Evolutionary conservation across 1,139 yeast genomes (phyloP).

Genomic region (Kluyveromyces sp.): DNA sequence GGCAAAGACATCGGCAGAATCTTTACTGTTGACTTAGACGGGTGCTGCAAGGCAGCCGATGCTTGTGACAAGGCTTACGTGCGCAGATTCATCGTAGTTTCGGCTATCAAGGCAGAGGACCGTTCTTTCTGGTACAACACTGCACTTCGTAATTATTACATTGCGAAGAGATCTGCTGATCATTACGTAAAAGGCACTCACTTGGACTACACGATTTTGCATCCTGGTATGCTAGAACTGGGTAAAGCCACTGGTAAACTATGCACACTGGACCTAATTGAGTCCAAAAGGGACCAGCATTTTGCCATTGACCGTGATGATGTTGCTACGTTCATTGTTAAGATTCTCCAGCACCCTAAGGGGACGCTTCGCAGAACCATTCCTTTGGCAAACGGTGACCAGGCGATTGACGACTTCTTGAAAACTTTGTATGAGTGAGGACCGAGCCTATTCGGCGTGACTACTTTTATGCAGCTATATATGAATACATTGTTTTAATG

Average conservation of each 20-base stretch:
- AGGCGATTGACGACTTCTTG: slow-evolving; percentile 26
- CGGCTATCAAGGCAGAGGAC: slow-evolving; percentile 50
- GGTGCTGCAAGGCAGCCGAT: slow-evolving; percentile 52
- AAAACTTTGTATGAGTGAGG: slow-evolving; percentile 10
- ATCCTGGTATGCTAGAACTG: slow-evolving; percentile 42
- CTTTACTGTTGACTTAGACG: slow-evolving; percentile 54
- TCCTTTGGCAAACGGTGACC: slow-evolving; percentile 32
- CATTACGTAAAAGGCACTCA: slow-evolving; percentile 36
- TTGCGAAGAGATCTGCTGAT: slow-evolving; percentile 53
- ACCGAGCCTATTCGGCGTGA: background rate
- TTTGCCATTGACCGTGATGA: slow-evolving; percentile 25
- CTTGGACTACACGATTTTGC: slow-evolving; percentile 48
- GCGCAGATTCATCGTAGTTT: slow-evolving; percentile 45
- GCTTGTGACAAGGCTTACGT: slow-evolving; percentile 45
- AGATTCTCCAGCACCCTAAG: slow-evolving; percentile 23
- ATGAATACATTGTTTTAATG: background rate
- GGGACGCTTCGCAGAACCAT: slow-evolving; percentile 29
- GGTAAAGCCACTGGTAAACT: slow-evolving; percentile 39
- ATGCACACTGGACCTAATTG: slow-evolving; percentile 13
- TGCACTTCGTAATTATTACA: slow-evolving; percentile 37
- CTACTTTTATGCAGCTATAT: no score
- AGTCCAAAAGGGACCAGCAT: slow-evolving; percentile 10
- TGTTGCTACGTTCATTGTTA: slow-evolving; percentile 25
- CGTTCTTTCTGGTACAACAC: slow-evolving; percentile 39
- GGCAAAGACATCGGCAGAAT: slow-evolving; percentile 45